These are phyloP conservation scores for Spergularia bocconei DNA, from an alignment of 148 eudicot genomes.

Conservation along the genomic window DNA sequence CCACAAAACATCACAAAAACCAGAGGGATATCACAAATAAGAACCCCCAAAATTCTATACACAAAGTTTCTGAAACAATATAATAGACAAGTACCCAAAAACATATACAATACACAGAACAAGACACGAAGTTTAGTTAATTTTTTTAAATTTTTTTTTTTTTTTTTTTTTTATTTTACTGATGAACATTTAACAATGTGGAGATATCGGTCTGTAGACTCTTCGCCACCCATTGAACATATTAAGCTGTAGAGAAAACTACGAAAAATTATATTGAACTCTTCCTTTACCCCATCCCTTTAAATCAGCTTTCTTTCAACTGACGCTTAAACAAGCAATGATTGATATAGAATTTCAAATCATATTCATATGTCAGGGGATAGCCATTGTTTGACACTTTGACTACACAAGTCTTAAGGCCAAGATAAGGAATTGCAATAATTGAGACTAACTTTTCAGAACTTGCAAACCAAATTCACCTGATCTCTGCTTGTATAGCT, in stretches of 20 bases:
- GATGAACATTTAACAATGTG: not conserved
- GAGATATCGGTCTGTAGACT: not conserved
- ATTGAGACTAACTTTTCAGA: not conserved
- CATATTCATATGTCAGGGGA: too few relatives aligned
- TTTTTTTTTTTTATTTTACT: too few relatives aligned
- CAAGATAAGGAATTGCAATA: not conserved
- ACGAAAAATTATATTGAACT: not conserved
- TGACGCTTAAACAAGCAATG: not conserved
- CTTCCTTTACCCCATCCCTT: not conserved
- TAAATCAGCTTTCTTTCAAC: not conserved
- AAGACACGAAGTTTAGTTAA: not conserved
- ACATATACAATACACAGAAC: not conserved
- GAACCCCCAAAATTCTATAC: not conserved
- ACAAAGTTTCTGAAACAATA: not conserved
- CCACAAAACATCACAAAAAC: conserved; percentile 13
- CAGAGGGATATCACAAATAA: not conserved
- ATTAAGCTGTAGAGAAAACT: not conserved
- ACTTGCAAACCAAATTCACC: conserved; percentile 36
- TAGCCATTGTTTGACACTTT: not conserved
- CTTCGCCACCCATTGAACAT: not conserved
- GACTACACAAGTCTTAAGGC: not conserved
- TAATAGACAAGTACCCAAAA: not conserved
- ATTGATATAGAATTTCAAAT: too few relatives aligned
- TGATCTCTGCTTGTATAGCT: conserved; percentile 99
- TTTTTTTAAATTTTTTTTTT: too few relatives aligned